Evolutionary conservation across 768 basidiomycete species (phyloP), one percentile per base, ranked within the genome.

Genomic region (Auricularia sp.): DNA sequence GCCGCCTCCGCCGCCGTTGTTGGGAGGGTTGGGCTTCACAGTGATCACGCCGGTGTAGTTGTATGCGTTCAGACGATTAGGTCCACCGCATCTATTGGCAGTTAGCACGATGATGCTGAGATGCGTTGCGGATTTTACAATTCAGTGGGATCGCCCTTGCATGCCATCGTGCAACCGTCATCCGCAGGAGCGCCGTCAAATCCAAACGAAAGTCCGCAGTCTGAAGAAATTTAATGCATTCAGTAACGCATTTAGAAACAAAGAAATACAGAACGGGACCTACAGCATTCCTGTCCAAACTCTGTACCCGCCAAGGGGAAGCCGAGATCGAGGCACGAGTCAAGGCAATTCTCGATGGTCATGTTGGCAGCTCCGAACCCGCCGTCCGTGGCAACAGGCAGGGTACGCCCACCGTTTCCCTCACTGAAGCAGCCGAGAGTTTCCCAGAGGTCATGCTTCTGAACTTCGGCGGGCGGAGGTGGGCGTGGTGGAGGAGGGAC

Each of bases 121-220:
- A 16, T 58, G 51, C 14, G 23, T 54, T 29, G 39, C 7, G 39
- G 39, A 42, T 11, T 2, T 11, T 12, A 21, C 51, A 84, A 84
- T 69, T 90, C 84, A 0, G 83, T 77, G 47, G 72, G 74, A 65
- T 87, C 85, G 12, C 87, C 88, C 2, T 72, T 73, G 70, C 88
- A 91, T 34, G 77, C 67, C 87, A 88, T 89, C 68, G 78, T 79
- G 70, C 90, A 93, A 60, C 82, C 83, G 1, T 78, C 71, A n/a
- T 78, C 73, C 0, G 79, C 77, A 0, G 80, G 77, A 23, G 75
- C 77, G n/a, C 82, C 81, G 12, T 76, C 79, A 65, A 83, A 81
- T 36, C 70, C 71, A 66, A 86, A 73, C 29, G 74, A 66, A 2
- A 75, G 71, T 33, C 77, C 83, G 69, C 87, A 89, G 70, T 77